Evolutionary conservation across 768 basidiomycete genomes (phyloP).

Genomic region (Amanita jacksonii): DNA sequence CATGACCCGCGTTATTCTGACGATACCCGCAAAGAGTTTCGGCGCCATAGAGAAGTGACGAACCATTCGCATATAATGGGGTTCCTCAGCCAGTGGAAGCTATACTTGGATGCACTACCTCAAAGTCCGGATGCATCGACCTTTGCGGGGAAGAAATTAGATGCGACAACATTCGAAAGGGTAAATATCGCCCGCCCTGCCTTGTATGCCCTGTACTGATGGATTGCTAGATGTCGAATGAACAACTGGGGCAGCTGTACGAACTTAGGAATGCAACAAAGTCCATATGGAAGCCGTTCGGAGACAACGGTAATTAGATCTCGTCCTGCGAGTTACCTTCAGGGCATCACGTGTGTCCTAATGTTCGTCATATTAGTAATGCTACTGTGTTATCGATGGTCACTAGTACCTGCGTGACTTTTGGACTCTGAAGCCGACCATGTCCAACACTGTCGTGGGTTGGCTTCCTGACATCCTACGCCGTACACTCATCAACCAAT

Average conservation of each 20-base stretch:
- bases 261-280: constrained; percentile 91
- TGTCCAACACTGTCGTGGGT: constrained; percentile 31
- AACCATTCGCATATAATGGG: constrained; percentile 92
- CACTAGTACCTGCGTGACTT: too few species aligned
- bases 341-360: constrained; percentile 9
- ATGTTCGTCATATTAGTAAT: neutral
- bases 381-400: too few species aligned
- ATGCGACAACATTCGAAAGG: constrained; percentile 68
- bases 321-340: too few species aligned
- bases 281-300: constrained; percentile 69
- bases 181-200: constrained; percentile 25
- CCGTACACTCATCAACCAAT: too few species aligned
- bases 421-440: too few species aligned
- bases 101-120: constrained; percentile 75
- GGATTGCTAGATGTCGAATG: constrained; percentile 62
- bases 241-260: constrained; percentile 90
- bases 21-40: constrained; percentile 62
- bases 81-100: constrained; percentile 93
- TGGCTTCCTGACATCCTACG: too few species aligned
- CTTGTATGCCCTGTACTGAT: too few species aligned
- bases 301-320: constrained; percentile 16
- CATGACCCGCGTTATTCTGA: constrained; percentile 1
- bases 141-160: constrained; percentile 60
- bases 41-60: constrained; percentile 63
- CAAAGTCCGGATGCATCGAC: constrained; percentile 28